These are phyloP conservation scores for Pichia sp. DNA, from an alignment of 1,139 yeast genomes.

Conservation along the genomic window DNA sequence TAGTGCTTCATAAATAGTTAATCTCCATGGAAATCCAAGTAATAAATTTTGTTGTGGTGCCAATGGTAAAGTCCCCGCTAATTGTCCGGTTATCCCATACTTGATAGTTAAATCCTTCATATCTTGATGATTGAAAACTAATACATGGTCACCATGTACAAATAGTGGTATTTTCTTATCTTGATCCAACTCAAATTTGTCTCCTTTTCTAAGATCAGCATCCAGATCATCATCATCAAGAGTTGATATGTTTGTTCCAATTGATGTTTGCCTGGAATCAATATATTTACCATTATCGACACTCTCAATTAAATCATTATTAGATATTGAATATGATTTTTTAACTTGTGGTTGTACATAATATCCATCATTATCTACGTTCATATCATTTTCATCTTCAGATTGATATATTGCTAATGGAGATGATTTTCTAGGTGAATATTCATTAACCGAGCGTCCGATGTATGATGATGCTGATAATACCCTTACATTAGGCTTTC, in stretches of 20 bases:
- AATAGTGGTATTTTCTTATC: constrained; percentile 12
- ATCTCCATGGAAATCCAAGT: constrained; percentile 71
- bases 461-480: background rate
- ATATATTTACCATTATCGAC: background rate
- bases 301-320: background rate
- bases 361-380: background rate
- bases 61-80: constrained; percentile 74
- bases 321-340: constrained; percentile 3
- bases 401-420: constrained; percentile 6
- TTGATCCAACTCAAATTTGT: background rate
- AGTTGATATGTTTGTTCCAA: background rate
- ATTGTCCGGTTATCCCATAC: constrained; percentile 60
- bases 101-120: constrained; percentile 46
- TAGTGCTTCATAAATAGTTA: constrained; percentile 65
- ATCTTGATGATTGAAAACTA: constrained; percentile 45
- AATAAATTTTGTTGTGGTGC: constrained; percentile 91
- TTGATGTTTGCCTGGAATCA: background rate
- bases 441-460: background rate
- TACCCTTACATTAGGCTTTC: background rate
- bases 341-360: background rate
- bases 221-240: background rate
- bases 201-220: background rate
- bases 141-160: constrained; percentile 41
- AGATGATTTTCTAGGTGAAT: constrained; percentile 9
- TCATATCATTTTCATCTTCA: background rate